These are phyloP conservation scores for Talaromyces verruculosus DNA, from an alignment of 2,329 filamentous ascomycete genomes.

Conservation along the genomic window DNA sequence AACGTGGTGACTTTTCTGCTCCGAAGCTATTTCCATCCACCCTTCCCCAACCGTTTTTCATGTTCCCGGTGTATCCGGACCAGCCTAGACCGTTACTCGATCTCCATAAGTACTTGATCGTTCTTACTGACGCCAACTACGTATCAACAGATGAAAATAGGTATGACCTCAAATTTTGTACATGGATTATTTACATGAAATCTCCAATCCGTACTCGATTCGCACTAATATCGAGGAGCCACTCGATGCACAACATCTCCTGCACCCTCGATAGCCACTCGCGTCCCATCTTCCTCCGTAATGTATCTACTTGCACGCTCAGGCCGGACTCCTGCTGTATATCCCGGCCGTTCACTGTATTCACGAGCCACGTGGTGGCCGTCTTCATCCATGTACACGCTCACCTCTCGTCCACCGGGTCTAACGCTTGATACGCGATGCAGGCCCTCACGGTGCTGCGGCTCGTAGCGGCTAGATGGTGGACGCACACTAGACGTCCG, in stretches of 20 bases:
- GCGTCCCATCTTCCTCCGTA: constrained; percentile 36
- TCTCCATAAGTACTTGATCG: too few relatives aligned
- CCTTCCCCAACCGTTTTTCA: constrained; percentile 7
- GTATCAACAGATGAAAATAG: neutral
- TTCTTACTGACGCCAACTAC: neutral
- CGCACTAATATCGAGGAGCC: constrained; percentile 36
- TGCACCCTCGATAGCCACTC: constrained; percentile 33
- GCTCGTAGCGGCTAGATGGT: constrained; percentile 44
- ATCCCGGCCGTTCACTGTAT: constrained; percentile 47
- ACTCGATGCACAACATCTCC: constrained; percentile 35
- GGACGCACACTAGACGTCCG: constrained; percentile 62
- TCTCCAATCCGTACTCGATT: neutral
- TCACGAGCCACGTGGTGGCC: constrained; percentile 45
- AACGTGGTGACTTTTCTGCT: neutral
- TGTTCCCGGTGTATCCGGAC: constrained; percentile 16
- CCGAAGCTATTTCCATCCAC: constrained; percentile 7
- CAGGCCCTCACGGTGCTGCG: constrained; percentile 36
- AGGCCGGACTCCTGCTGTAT: constrained; percentile 38
- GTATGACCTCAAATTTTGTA: constrained; percentile 1
- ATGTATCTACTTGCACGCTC: constrained; percentile 38
- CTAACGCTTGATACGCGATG: constrained; percentile 46
- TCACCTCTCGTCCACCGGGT: constrained; percentile 45
- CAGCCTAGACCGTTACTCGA: neutral
- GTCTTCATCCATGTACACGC: constrained; percentile 45
- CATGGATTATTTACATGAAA: constrained; percentile 4